Conservation (phyloP, 2,329 filamentous ascomycete genomes). For the Trichoderma asperellum region DNA sequence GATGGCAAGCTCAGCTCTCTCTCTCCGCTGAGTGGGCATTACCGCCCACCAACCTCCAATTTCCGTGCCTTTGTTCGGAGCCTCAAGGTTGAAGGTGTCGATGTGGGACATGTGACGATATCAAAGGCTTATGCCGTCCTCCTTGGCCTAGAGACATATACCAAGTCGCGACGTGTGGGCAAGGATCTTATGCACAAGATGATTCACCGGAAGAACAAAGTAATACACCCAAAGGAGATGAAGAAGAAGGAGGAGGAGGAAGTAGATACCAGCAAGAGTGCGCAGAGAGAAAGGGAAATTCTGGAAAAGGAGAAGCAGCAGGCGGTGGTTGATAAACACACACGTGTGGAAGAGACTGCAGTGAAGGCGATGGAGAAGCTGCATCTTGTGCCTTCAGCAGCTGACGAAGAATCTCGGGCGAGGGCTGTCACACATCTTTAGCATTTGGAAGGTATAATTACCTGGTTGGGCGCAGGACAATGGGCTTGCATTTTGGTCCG, state of each 20-base stretch:
- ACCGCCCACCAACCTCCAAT: conserved; percentile 80
- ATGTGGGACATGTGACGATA: conserved; percentile 78
- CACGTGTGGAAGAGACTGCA: conserved; percentile 37
- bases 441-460: background rate
- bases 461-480: background rate
- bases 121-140: conserved; percentile 82
- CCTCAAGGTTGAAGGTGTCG: conserved; percentile 72
- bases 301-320: conserved; percentile 45
- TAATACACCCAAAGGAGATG: conserved; percentile 64
- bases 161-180: conserved; percentile 67
- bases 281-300: conserved; percentile 53
- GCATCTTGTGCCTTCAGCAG: conserved; percentile 38
- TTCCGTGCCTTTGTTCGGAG: conserved; percentile 80
- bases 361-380: conserved; percentile 48
- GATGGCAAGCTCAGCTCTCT: conserved; percentile 75
- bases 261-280: conserved; percentile 64
- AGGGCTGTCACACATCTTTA: background rate
- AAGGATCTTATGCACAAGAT: conserved; percentile 57
- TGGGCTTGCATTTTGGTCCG: background rate
- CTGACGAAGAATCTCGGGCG: conserved; percentile 5
- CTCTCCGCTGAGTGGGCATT: conserved; percentile 77
- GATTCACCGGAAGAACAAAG: conserved; percentile 59
- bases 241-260: conserved; percentile 60
- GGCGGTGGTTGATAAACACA: conserved; percentile 46
- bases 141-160: conserved; percentile 79